Evolutionary conservation across 345 rosid genomes (phyloP), one percentile per base, ranked within the genome.

Genomic region (Hypericum perforatum): DNA sequence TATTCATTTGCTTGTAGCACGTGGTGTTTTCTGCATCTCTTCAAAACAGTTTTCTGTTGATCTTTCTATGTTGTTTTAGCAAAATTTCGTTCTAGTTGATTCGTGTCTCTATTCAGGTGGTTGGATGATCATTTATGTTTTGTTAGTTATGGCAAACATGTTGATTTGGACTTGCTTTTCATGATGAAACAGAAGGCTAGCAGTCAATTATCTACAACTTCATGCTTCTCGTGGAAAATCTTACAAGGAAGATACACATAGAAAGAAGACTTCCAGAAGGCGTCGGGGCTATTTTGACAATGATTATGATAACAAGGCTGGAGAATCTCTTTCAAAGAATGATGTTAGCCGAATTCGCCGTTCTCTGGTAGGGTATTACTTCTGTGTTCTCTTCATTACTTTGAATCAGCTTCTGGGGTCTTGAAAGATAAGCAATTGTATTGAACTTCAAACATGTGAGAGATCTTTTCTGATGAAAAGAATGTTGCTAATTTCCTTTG

Each of bases 301-400:
- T 61, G 68, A 51, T 63, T 58, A 39, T 50, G 60, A 22, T 63
- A 67, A 52, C 68, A 42, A 56, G 57, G 56, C 84, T 62, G 80
- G 60, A 63, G 79, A 74, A 56, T 72, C 84, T 59, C 87, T 87
- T 64, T 73, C 98, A 48, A 87, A 78, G 85, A 87, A 74, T 77
- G 85, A 88, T 74, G 80, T 76, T 36, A 79, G 79, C 70, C 71
- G 68, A 63, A 77, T 88, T 45, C 94, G 90, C 42, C 94, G 95
- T 53, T 77, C 96, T 43, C 90, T 75, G 79, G 98, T 82, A 65
- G 53, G 57, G 36, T 16, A 10, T 45, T 56, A 14, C 41, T 41
- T 57, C 60, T 49, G 55, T 45, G 52, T 9, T 49, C 47, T 45
- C 58, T 36, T 57, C 49, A 7, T 58, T 38, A 15, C 42, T 47